Percentiles rank a stretch among this genome's conserved stretches.
These are phyloP conservation scores for Boletus subparvulus DNA, from an alignment of 768 basidiomycete species.

Conservation along the genomic window DNA sequence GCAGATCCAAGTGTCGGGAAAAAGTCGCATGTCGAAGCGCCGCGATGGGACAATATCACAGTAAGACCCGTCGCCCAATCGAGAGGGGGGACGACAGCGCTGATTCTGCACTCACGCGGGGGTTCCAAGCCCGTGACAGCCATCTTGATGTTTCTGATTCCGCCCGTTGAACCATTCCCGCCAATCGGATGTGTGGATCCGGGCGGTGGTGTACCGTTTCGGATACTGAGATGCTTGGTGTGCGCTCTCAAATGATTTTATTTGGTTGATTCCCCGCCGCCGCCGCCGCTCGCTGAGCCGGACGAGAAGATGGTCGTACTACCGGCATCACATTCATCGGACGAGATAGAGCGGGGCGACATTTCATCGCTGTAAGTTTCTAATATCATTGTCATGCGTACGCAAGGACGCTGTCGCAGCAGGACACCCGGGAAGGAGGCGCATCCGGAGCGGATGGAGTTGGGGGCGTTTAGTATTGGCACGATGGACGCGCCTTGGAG, in stretches of 20 bases:
- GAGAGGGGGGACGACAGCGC: background rate
- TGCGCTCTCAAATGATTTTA: slow-evolving; percentile 4
- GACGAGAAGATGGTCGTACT: background rate
- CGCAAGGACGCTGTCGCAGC: background rate
- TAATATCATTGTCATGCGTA: slow-evolving; percentile 44
- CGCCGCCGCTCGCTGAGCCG: background rate
- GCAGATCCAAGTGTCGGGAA: background rate
- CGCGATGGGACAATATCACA: slow-evolving; percentile 42
- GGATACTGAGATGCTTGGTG: background rate
- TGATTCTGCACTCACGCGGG: background rate
- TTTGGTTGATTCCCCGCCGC: background rate
- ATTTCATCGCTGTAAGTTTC: slow-evolving; percentile 35
- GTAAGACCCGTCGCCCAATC: slow-evolving; percentile 28
- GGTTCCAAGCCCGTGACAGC: slow-evolving; percentile 26
- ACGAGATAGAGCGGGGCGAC: slow-evolving; percentile 8
- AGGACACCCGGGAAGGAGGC: background rate
- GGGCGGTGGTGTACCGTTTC: background rate
- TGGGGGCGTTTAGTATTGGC: slow-evolving; percentile 1
- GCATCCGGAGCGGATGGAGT: slow-evolving; percentile 24
- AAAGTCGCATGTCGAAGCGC: slow-evolving; percentile 2
- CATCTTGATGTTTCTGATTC: background rate
- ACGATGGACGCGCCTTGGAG: no score
- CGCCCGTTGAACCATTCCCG: background rate
- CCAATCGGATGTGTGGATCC: background rate
- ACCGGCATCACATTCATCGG: background rate